These are phyloP conservation scores for Leptomonas seymouri DNA, from an alignment of 208 protist genomes.

Conservation along the genomic window DNA sequence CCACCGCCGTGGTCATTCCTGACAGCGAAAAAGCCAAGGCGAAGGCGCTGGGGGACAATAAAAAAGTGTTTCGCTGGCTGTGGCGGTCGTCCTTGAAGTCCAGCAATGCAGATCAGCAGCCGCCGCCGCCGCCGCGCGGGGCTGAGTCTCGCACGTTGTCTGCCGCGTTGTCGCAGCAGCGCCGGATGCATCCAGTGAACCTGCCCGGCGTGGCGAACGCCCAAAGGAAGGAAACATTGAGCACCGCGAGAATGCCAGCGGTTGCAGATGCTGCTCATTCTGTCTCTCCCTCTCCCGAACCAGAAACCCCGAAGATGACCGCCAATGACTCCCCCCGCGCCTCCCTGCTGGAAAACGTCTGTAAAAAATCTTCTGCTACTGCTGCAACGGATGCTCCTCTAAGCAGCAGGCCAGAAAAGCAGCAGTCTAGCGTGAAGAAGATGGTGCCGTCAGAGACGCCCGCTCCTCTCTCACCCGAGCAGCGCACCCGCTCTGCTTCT, in stretches of 20 bases:
- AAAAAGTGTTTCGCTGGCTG: constrained; percentile 9
- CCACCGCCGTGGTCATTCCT: neutral
- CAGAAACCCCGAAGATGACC: neutral
- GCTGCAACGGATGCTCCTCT: neutral
- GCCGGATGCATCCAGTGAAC: constrained; percentile 5
- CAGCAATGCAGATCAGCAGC: neutral
- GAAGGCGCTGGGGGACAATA: neutral
- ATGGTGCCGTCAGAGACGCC: neutral
- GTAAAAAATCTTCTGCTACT: neutral
- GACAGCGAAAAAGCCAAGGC: neutral
- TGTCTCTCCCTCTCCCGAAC: neutral
- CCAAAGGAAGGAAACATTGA: neutral
- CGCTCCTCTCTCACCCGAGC: neutral
- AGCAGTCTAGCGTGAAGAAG: neutral
- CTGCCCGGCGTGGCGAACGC: neutral
- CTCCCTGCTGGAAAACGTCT: neutral
- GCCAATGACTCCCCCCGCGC: neutral
- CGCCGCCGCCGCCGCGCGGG: too few species aligned
- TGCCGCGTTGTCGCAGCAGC: constrained; percentile 1
- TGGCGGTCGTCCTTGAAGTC: constrained; percentile 6
- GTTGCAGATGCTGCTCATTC: too few species aligned
- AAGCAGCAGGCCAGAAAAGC: neutral
- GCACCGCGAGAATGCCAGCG: neutral
- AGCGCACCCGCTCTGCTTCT: constrained; percentile 4
- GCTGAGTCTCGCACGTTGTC: constrained; percentile 14